phyloP scores from a whole-genome alignment of 345 rosid species.

The Eucalyptus virginea region DNA sequence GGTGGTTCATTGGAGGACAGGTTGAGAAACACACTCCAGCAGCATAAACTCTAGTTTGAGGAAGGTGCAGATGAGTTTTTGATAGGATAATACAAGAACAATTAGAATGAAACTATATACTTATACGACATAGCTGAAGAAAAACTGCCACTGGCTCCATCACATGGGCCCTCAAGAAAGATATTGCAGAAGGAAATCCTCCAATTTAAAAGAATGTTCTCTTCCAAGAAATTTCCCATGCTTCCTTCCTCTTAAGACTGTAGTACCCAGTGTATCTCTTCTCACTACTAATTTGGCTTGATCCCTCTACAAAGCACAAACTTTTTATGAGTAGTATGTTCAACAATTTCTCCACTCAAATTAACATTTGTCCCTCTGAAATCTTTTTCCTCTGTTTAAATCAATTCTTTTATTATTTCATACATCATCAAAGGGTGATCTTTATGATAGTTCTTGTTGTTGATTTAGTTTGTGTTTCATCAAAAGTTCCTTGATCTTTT shows the following conservation, averaged over 20 bases:
- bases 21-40: background rate
- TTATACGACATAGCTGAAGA: background rate
- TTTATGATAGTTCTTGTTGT: background rate
- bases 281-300: background rate
- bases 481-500: background rate
- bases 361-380: background rate
- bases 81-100: background rate
- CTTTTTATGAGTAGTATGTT: background rate
- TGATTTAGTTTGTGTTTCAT: background rate
- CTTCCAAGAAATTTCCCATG: background rate
- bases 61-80: background rate
- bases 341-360: background rate
- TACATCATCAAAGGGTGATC: background rate
- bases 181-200: background rate
- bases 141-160: background rate
- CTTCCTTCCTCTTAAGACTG: background rate
- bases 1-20: background rate
- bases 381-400: background rate
- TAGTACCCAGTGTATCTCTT: background rate
- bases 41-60: background rate
- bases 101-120: background rate
- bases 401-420: background rate
- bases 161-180: background rate
- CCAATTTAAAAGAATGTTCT: background rate
- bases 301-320: background rate